These are phyloP conservation scores for Clavispora santaluciae DNA, from an alignment of 805 yeast species.

Conservation along the genomic window DNA sequence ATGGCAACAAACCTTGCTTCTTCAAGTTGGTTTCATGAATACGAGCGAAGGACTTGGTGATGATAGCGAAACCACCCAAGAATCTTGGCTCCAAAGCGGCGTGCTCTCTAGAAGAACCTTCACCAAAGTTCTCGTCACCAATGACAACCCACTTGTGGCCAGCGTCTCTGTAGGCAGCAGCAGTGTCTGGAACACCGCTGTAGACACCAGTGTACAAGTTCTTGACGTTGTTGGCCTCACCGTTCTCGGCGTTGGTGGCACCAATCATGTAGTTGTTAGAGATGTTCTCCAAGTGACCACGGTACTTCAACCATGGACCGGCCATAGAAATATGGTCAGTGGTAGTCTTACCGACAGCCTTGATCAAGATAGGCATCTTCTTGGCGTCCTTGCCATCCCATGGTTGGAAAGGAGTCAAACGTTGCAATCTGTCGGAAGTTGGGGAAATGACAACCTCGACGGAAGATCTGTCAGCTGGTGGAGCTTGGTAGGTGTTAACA, in stretches of 20 bases:
- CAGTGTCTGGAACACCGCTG: slow-evolving; percentile 96
- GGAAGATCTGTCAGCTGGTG: slow-evolving; percentile 78
- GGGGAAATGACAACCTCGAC: slow-evolving; percentile 79
- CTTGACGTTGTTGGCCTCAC: slow-evolving; percentile 86
- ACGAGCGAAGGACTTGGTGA: slow-evolving; percentile 97
- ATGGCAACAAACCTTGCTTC: slow-evolving; percentile 98
- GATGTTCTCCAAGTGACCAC: slow-evolving; percentile 98
- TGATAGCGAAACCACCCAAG: slow-evolving; percentile 97
- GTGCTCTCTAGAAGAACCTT: slow-evolving; percentile 99
- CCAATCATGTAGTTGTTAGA: slow-evolving; percentile 99
- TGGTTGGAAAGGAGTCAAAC: slow-evolving; percentile 86
- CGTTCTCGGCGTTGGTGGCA: slow-evolving; percentile 95
- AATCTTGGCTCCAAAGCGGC: slow-evolving; percentile 99
- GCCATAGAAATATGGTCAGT: slow-evolving; percentile 99
- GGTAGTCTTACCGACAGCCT: slow-evolving; percentile 96
- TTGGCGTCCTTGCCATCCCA: slow-evolving; percentile 96
- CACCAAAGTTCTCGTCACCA: slow-evolving; percentile 99
- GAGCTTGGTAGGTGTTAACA: slow-evolving; percentile 94
- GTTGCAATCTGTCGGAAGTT: slow-evolving; percentile 93
- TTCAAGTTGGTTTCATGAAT: slow-evolving; percentile 99
- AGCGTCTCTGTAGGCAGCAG: slow-evolving; percentile 87
- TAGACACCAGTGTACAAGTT: slow-evolving; percentile 89
- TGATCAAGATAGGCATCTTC: slow-evolving; percentile 88
- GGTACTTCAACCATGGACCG: slow-evolving; percentile 99
- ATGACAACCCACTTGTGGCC: slow-evolving; percentile 95